Evolutionary conservation across 2,329 filamentous ascomycete genomes (phyloP), one percentile per base, ranked within the genome.

Genomic region (Ophiosphaerella korrae): DNA sequence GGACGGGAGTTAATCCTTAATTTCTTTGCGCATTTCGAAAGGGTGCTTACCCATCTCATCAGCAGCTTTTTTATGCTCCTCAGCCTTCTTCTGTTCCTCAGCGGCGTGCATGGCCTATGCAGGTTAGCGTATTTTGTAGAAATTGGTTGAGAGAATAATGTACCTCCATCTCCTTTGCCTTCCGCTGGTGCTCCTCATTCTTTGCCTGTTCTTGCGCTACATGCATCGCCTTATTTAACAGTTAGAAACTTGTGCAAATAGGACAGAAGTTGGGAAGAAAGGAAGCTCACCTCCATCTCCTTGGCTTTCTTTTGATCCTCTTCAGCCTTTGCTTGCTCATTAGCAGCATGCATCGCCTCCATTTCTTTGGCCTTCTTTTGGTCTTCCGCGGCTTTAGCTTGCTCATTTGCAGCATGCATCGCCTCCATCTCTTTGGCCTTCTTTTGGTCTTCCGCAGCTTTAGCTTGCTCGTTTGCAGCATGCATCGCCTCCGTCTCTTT

Each of bases 91-190:
- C 40, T 55, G 14, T 26, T 55, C 48, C 18, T 48, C 41, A 3
- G 41, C 48, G 18, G 41, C 57, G 23, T 59, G 57, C 57, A 59
- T 59, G 32, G 56, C 54, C 44, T 47, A n/a, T 13, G 3, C 6
- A 33, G n/a, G 12, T 33, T 16, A 42, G 29, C 21, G 26, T 16
- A 8, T 42, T 14, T 8, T 6, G 16, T 18, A 3, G 26, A n/a
- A 13, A 33, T 16, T 13, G 2, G 14, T 13, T 8, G 9, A 11
- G 7, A 8, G 9, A 21, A 35, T 12, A 21, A 39, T 34, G 31
- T n/a, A 45, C 43, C 36, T 52, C 48, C 48, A 51, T 51, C 33
- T 51, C 48, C 37, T 51, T 45, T 9, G 46, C 46, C 26, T 49
- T 43, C 2, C 26, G 37, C 39, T 53, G 44, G 35, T 44, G 42